phyloP scores from a whole-genome alignment of 1,139 yeast genomes.

The Zygoascus meyerae region DNA sequence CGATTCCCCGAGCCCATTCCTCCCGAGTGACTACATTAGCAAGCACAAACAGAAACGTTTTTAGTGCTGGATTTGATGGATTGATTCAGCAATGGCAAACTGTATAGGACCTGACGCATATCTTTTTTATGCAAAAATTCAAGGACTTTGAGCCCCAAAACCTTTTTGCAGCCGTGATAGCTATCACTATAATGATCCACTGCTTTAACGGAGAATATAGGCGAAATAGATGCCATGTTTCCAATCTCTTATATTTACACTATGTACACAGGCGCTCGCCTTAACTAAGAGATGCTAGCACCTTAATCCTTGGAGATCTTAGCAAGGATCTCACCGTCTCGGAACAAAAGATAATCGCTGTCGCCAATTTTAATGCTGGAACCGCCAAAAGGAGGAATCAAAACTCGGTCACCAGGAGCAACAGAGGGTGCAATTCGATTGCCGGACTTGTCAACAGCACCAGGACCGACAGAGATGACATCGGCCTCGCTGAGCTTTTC shows the following conservation, averaged over 20 bases:
- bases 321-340: conserved; percentile 93
- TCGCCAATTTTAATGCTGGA: conserved; percentile 83
- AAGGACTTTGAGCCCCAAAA: no score
- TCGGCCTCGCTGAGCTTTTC: conserved; percentile 73
- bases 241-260: no score
- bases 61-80: conserved; percentile 36
- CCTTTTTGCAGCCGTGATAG: no score
- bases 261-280: not conserved
- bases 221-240: no score
- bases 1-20: conserved; percentile 49
- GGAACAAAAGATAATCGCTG: conserved; percentile 43
- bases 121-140: not conserved
- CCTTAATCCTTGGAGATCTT: conserved; percentile 50
- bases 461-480: conserved; percentile 82
- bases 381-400: conserved; percentile 90
- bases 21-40: conserved; percentile 61
- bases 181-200: no score
- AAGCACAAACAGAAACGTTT: conserved; percentile 54
- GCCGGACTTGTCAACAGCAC: conserved; percentile 55
- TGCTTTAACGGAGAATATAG: no score
- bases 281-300: not conserved
- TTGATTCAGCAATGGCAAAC: conserved; percentile 24
- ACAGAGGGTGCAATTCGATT: conserved; percentile 66
- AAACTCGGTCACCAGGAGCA: conserved; percentile 82
- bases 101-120: not conserved